Evolutionary conservation across 2,329 filamentous ascomycete genomes (phyloP), one percentile per base, ranked within the genome.

Genomic region (Apiospora marii): DNA sequence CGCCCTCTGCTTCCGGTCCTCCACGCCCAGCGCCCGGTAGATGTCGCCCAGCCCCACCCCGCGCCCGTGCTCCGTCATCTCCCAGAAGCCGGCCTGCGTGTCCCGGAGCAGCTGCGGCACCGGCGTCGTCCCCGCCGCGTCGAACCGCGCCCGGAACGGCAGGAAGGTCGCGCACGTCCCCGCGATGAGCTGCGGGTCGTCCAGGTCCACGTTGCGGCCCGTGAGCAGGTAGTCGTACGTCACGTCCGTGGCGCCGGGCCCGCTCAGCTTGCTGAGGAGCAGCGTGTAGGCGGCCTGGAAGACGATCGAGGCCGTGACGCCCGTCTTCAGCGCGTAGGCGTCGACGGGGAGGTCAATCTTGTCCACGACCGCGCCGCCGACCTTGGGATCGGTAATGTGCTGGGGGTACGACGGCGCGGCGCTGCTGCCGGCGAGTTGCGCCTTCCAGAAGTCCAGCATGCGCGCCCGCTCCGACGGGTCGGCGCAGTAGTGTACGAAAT

Each of bases 131-230:
- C n/a, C n/a, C 12, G 73, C 49, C 10, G 41, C 34, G 16, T 72
- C 69, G 41, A 80, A 69, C 3, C 43, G 37, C 2, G 74, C 74
- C n/a, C 79, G 78, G 68, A 82, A 74, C 1, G 81, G 81, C 13
- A 83, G 75, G 73, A 84, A 84, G 75, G 83, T 83, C 41, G 82
- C 82, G 61, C 78, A 78, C 1, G 78, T 81, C 27, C 83, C 82
- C 73, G 81, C 81, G 75, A 84, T 81, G 46, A 72, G 72, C 70
- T 84, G 82, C 6, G 82, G 81, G 69, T 82, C 76, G 44, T 74
- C 75, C 43, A 83, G 73, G 43, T 79, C 78, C 30, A 83, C 79
- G 74, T 84, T 84, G 72, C 82, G 81, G 24, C 82, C 82, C 1
- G 79, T 83, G 69, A 80, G 72, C 58, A 84, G 80, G 76, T 84